These are phyloP conservation scores for Talaromyces marneffei DNA, from an alignment of 2,329 filamentous ascomycete genomes.

Conservation along the genomic window DNA sequence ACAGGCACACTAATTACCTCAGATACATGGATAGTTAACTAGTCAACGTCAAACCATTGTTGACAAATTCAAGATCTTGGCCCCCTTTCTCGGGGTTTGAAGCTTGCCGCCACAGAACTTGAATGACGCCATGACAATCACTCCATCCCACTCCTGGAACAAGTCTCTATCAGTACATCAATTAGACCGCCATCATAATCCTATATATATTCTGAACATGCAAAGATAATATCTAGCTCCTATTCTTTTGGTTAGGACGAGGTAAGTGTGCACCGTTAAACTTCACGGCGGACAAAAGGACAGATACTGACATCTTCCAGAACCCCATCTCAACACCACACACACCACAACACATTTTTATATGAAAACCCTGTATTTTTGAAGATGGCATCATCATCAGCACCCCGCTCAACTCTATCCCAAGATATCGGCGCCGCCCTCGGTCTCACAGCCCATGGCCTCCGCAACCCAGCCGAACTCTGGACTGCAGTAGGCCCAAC, in stretches of 20 bases:
- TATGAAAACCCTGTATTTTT: background rate
- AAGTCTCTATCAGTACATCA: background rate
- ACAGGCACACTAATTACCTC: background rate
- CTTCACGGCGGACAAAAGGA: background rate
- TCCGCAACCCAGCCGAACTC: constrained; percentile 28
- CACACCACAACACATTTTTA: background rate
- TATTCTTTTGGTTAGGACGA: background rate
- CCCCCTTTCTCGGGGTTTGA: background rate
- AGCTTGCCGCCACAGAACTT: background rate
- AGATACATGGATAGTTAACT: background rate
- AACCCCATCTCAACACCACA: background rate
- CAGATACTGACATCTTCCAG: background rate
- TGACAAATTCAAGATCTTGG: background rate
- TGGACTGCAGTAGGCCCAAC: constrained; percentile 30
- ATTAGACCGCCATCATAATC: background rate
- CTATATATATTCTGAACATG: too few species aligned
- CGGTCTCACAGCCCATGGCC: constrained; percentile 19
- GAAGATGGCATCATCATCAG: background rate
- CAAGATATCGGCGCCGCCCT: constrained; percentile 11
- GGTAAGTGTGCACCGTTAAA: background rate
- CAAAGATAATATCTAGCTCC: too few species aligned
- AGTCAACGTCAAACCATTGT: background rate
- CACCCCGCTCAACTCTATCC: constrained; percentile 8
- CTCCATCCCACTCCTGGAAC: background rate
- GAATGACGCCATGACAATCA: background rate